Conservation (phyloP, 441 rosid genomes). For the Mallotus repandus region DNA sequence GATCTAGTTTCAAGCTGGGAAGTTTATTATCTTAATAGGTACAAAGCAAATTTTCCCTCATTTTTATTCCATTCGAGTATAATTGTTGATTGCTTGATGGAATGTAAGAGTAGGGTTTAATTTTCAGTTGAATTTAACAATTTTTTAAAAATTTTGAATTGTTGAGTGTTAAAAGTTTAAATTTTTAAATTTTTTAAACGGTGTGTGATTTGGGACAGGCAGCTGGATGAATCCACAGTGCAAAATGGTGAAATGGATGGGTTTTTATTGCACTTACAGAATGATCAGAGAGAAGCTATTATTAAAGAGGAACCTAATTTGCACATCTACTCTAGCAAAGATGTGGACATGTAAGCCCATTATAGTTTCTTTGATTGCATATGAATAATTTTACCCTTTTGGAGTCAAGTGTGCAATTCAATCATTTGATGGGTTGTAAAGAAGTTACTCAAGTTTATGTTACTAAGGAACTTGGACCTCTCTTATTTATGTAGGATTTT, state of each 20-base stretch:
- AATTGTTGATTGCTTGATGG: not conserved
- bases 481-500: conserved; percentile 54
- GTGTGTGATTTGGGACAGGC: conserved; percentile 46
- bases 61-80: not conserved
- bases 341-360: conserved; percentile 78
- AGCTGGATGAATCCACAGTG: conserved; percentile 52
- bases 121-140: not conserved
- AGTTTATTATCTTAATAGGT: conserved; percentile 84
- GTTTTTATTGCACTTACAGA: conserved; percentile 77
- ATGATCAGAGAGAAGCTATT: conserved; percentile 66
- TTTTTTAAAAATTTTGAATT: too few species aligned
- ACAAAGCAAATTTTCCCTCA: conserved; percentile 6
- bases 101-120: not conserved
- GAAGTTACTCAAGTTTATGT: not conserved
- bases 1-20: conserved; percentile 93
- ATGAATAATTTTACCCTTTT: not conserved
- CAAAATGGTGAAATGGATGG: conserved; percentile 83
- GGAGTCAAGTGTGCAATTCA: not conserved
- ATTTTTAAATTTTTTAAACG: not conserved
- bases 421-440: not conserved
- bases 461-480: not conserved
- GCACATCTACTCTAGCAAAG: conserved; percentile 82
- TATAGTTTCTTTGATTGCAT: conserved; percentile 5
- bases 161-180: not conserved
- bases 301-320: conserved; percentile 62